A percentile compares a stretch with the other conserved stretches of the same genome.
Conservation (phyloP, 345 rosid genomes). For the Ricinus communis region DNA sequence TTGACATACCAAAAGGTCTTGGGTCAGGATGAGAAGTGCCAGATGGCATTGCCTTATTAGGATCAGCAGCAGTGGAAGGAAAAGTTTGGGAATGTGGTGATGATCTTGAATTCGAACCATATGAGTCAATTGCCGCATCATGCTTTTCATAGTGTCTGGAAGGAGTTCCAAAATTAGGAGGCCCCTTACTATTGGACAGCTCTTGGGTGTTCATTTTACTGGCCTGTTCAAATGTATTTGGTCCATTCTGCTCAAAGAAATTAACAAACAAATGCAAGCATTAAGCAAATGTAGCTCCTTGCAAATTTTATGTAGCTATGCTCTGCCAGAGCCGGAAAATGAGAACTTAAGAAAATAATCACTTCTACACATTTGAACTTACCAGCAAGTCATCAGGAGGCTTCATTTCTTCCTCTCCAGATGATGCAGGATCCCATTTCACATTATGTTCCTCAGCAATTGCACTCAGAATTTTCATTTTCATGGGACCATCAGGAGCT, state of each 20-base stretch:
- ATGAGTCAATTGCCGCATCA: slow-evolving; percentile 26
- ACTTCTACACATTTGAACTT: slow-evolving; percentile 16
- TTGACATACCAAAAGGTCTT: slow-evolving; percentile 41
- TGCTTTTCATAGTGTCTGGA: slow-evolving; percentile 33
- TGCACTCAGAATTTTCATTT: slow-evolving; percentile 62
- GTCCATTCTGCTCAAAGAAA: slow-evolving; percentile 57
- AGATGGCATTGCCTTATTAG: slow-evolving; percentile 17
- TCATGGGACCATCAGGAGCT: slow-evolving; percentile 83
- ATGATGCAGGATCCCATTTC: slow-evolving; percentile 67
- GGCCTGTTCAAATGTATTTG: slow-evolving; percentile 33
- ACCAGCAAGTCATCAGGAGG: slow-evolving; percentile 60
- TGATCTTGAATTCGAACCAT: slow-evolving; percentile 35
- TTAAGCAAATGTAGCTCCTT: slow-evolving; percentile 8
- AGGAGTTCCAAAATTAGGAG: slow-evolving; percentile 31
- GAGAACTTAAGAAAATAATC: background rate
- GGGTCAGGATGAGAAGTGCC: slow-evolving; percentile 32
- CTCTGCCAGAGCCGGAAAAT: background rate
- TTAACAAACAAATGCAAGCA: slow-evolving; percentile 10
- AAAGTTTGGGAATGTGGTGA: slow-evolving; percentile 35
- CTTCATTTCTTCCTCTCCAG: slow-evolving; percentile 52
- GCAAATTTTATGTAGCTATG: slow-evolving; percentile 3
- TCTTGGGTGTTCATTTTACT: slow-evolving; percentile 17
- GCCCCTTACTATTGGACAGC: slow-evolving; percentile 16
- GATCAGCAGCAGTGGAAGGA: slow-evolving; percentile 27
- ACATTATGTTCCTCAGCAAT: slow-evolving; percentile 81